phyloP scores from a whole-genome alignment of 1,284 basidiomycete genomes.

The Cutaneotrichosporon curvatum region DNA sequence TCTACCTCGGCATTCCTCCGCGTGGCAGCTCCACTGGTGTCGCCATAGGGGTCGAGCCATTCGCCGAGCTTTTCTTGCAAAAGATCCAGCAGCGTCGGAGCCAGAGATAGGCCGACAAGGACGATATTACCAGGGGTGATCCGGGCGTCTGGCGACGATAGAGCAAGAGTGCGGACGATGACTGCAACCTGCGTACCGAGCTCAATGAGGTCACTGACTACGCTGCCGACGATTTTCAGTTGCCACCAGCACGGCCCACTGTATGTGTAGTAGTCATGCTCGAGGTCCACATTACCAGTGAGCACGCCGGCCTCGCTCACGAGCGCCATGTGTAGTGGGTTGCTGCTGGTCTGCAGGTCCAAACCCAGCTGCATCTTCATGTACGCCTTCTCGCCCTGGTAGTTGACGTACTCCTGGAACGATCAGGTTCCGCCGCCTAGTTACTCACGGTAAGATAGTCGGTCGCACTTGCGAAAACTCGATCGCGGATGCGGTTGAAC shows the following conservation, averaged over 20 bases:
- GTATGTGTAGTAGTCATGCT: too few species aligned
- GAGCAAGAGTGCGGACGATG: slow-evolving; percentile 50
- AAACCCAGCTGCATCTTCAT: slow-evolving; percentile 65
- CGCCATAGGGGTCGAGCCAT: neutral
- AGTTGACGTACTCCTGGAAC: slow-evolving; percentile 56
- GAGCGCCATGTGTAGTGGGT: slow-evolving; percentile 62
- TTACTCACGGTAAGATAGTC: neutral
- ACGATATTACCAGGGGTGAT: neutral
- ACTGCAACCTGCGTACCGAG: slow-evolving; percentile 49
- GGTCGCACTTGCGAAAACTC: neutral
- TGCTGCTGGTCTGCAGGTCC: slow-evolving; percentile 66
- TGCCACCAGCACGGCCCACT: slow-evolving; percentile 22
- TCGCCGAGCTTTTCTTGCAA: neutral
- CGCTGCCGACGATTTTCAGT: slow-evolving; percentile 59
- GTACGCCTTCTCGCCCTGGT: slow-evolving; percentile 65
- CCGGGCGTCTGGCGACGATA: neutral
- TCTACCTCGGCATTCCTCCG: too few species aligned
- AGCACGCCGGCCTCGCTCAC: slow-evolving; percentile 62
- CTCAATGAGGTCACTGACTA: slow-evolving; percentile 56
- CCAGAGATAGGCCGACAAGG: slow-evolving; percentile 7
- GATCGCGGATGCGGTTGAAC: neutral
- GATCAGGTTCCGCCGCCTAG: neutral
- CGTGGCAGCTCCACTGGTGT: neutral
- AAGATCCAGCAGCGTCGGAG: slow-evolving; percentile 1
- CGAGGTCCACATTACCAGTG: too few species aligned